These are phyloP conservation scores for Podila minutissima DNA, from an alignment of 192 early-diverging fungal genomes.

Conservation along the genomic window DNA sequence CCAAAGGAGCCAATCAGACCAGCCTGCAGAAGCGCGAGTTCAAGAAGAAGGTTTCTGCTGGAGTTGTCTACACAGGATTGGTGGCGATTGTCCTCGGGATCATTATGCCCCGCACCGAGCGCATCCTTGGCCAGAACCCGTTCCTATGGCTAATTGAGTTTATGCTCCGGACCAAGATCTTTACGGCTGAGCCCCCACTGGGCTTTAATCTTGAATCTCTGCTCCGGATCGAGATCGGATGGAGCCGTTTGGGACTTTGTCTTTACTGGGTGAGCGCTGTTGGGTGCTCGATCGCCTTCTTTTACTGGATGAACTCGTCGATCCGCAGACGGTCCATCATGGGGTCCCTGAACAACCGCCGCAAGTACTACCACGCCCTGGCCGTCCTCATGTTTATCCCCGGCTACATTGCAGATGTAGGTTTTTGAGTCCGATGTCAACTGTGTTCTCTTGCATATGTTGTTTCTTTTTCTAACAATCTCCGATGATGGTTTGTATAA, in stretches of 20 bases:
- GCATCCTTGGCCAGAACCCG: slow-evolving; percentile 66
- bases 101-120: slow-evolving; percentile 64
- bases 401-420: slow-evolving; percentile 75
- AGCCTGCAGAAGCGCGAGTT: slow-evolving; percentile 30
- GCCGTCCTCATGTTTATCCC: slow-evolving; percentile 90
- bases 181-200: background rate
- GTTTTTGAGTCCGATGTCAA: background rate
- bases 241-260: slow-evolving; percentile 44
- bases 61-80: slow-evolving; percentile 52
- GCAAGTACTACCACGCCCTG: slow-evolving; percentile 90
- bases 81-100: slow-evolving; percentile 56
- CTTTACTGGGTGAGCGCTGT: slow-evolving; percentile 53
- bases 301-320: slow-evolving; percentile 47
- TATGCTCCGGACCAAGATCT: slow-evolving; percentile 28
- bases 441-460: background rate
- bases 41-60: slow-evolving; percentile 56
- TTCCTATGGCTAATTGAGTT: slow-evolving; percentile 70
- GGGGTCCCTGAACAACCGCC: slow-evolving; percentile 71
- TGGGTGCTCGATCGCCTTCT: slow-evolving; percentile 40
- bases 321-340: slow-evolving; percentile 37
- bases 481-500: background rate
- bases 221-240: slow-evolving; percentile 26
- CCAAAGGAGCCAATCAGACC: slow-evolving; percentile 49
- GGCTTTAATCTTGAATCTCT: slow-evolving; percentile 21
- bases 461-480: slow-evolving; percentile 8